phyloP scores from a whole-genome alignment of 2,329 filamentous ascomycete species.

The Rhynchosporium graminicola region DNA sequence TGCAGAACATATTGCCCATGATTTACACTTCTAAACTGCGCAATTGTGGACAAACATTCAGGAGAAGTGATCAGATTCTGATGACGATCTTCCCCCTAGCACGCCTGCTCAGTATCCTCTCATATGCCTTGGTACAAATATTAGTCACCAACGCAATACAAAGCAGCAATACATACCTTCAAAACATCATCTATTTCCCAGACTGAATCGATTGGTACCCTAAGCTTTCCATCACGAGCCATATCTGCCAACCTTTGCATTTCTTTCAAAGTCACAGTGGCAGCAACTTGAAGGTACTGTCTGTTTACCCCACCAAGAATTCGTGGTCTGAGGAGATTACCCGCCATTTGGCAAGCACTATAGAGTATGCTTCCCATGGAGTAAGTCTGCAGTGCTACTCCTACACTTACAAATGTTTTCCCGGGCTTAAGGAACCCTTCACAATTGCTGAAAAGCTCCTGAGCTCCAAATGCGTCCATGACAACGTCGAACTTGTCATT shows the following conservation, averaged over 20 bases:
- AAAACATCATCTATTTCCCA: conserved; percentile 43
- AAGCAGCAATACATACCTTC: conserved; percentile 31
- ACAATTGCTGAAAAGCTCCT: conserved; percentile 47
- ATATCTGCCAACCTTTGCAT: conserved; percentile 42
- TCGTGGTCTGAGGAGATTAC: conserved; percentile 45
- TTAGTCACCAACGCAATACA: background rate
- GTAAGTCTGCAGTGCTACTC: conserved; percentile 43
- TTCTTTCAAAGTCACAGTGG: conserved; percentile 36
- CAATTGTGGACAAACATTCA: background rate
- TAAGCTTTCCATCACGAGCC: conserved; percentile 42
- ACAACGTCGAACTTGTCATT: conserved; percentile 46
- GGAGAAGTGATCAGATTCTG: background rate
- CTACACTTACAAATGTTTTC: conserved; percentile 46
- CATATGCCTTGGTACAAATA: conserved; percentile 37
- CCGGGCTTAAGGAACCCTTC: conserved; percentile 44
- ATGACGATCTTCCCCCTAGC: conserved; percentile 45
- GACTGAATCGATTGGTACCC: conserved; percentile 43
- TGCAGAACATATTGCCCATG: no score
- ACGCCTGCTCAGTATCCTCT: conserved; percentile 40
- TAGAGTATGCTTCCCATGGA: conserved; percentile 39
- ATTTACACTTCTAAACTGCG: background rate
- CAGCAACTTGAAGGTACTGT: conserved; percentile 22
- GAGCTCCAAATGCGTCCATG: conserved; percentile 52
- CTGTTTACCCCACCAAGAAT: conserved; percentile 42
- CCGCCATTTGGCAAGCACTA: conserved; percentile 42